Base-by-base conservation (phyloP, 371 early-diverging fungal genomes). In the Rhizopus sp. region DNA sequence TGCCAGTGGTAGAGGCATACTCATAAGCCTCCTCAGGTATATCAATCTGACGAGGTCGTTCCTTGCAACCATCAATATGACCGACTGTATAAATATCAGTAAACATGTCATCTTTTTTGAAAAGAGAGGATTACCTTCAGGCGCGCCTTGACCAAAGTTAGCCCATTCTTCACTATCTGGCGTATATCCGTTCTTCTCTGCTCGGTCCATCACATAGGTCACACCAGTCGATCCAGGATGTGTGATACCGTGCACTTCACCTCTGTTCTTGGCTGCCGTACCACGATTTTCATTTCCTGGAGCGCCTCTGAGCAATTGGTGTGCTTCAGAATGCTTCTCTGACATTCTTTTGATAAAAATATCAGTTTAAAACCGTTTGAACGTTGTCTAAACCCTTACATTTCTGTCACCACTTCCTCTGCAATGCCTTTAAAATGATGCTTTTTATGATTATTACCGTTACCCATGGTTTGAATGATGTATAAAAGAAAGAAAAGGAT, bases 71-170 rank as follows among this genome's bases (percentile, higher is more conserved):
- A 1, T 72, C 72, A 53, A 75, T 69, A 42, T 64, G 68, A 1
- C 72, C 75, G 13, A 75, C 75, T 73, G 15, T 35, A 59, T 13
- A 16, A 35, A 37, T 29, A 46, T 15, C 1, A n/a, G 9, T 10
- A 50, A 31, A 3, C n/a, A 37, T 42, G 30, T 42, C 41, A 52
- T 30, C 30, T 2, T 44, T 50, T 30, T 41, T 31, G n/a, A 3
- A 10, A 16, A 45, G 12, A 12, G 9, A 15, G 10, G 17, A n/a
- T 69, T 74, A 64, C 76, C 78, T 68, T 81, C 82, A 9, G 82
- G 82, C 0, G 82, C 79, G 30, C 82, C 82, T 65, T 79, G 79
- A 3, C 82, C 82, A 55, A 81, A 81, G 41, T 81, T 81, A 8
- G 77, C 59, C 82, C 82, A 81, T 3, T 48, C 55, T 30, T 59